A percentile compares a stretch with the other conserved stretches of the same genome.
These are phyloP conservation scores for Solanum bulbocastanum DNA, from an alignment of 257 asterid species.

Conservation along the genomic window DNA sequence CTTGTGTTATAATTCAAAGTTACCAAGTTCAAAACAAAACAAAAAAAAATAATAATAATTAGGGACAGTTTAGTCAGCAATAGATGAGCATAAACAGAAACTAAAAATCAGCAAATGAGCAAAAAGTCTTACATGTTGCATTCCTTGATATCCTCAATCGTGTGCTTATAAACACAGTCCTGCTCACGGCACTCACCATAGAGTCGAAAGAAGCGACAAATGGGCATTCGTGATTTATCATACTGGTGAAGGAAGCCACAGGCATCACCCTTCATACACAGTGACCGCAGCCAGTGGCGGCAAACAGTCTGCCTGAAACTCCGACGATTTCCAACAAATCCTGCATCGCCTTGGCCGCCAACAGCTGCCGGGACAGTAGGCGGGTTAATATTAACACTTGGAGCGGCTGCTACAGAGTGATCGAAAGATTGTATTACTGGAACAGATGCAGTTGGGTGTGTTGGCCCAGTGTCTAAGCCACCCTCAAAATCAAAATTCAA, in stretches of 20 bases:
- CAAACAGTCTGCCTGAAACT: constrained; percentile 90
- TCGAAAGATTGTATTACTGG: constrained; percentile 50
- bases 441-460: constrained; percentile 75
- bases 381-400: not conserved
- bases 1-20: no score
- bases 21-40: no score
- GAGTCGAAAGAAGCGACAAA: constrained; percentile 69
- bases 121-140: constrained; percentile 63
- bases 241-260: constrained; percentile 91
- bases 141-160: constrained; percentile 90
- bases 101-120: not conserved
- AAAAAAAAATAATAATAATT: no score
- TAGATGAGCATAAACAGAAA: not conserved
- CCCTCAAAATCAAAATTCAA: constrained; percentile 92
- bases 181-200: constrained; percentile 93
- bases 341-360: constrained; percentile 5
- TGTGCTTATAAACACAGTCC: constrained; percentile 89
- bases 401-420: constrained; percentile 17
- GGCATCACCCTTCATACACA: constrained; percentile 89
- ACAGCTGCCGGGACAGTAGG: not conserved
- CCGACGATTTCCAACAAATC: constrained; percentile 22
- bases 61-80: not conserved
- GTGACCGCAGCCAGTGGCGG: constrained; percentile 80
- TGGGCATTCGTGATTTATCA: constrained; percentile 85
- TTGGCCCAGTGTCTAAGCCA: constrained; percentile 56